phyloP scores from a whole-genome alignment of 345 rosid species.

The Rhodamnia argentea region DNA sequence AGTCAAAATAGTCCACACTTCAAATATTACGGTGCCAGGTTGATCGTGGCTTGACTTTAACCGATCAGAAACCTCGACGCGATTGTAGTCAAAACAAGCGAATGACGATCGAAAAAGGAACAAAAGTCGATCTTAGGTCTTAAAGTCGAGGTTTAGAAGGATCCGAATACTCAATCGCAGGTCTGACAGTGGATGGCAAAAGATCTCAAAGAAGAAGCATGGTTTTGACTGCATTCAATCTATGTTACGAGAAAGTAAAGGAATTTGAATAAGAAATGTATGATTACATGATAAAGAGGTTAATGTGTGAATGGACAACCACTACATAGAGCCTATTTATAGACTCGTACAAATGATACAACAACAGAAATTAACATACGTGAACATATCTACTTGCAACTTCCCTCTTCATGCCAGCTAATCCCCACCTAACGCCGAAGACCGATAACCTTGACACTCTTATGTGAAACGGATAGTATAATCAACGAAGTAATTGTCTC shows the following conservation, averaged over 20 bases:
- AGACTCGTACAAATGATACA: background rate
- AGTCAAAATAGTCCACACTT: no score
- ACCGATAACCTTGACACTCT: background rate
- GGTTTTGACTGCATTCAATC: no score
- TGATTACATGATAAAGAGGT: background rate
- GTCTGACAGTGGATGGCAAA: no score
- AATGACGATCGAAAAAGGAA: no score
- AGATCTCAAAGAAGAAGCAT: no score
- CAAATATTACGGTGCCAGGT: no score
- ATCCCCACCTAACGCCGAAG: background rate
- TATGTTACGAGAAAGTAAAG: background rate
- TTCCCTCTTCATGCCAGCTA: background rate
- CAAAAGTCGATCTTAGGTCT: no score
- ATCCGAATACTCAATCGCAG: no score
- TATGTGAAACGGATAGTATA: background rate
- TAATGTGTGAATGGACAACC: background rate
- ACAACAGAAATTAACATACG: background rate
- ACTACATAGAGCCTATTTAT: background rate
- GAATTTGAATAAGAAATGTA: background rate
- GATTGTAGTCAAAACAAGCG: no score
- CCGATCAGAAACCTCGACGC: no score
- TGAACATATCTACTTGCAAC: background rate
- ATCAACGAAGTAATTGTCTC: background rate
- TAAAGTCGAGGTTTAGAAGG: no score
- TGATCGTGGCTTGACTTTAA: no score